Base-by-base conservation (phyloP, 768 basidiomycete species). In the Rickenella mellea region DNA sequence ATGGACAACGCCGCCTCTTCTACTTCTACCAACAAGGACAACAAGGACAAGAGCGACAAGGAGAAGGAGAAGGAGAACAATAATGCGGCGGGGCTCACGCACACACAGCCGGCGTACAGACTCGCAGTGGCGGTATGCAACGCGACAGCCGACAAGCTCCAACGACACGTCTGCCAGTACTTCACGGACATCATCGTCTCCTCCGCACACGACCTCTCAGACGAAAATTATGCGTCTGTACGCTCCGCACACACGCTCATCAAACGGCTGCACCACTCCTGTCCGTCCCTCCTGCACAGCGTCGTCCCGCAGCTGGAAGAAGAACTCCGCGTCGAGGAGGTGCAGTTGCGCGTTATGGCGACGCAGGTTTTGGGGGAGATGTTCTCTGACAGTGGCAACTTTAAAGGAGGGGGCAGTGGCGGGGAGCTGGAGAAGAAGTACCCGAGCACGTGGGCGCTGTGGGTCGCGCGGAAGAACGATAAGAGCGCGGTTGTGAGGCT, bases 241-340 rank as follows among this genome's bases (percentile, higher is more conserved):
- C 73, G 77, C 47, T 70, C 69, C 4, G 83, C 89, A 3, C 94
- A 97, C 60, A 74, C 78, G 27, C 83, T 96, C 49, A 81, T 98
- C 62, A 82, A 85, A 53, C 78, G 77, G 14, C 70, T 98, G 5
- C 78, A 86, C 56, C 75, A 74, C 19, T 74, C 82, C 21, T 91
- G 83, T 58, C 90, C 94, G 0, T 66, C 74, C 6, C 67, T 97
- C 11, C 67, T 98, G 1, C 80, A 87, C 54, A 90, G 85, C 57
- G 91, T 97, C 37, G 81, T 98, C 20, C 93, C 94, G 0, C 85
- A 91, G 43, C 75, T 98, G 14, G 92, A 94, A 56, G 86, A 92
- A 49, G 90, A 96, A 53, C 69, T 97, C 4, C 76, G 78, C 19
- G 80, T 83, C 3, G 86, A 89, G 49, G 76, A 85, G 27, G 54